Base-by-base conservation (phyloP, 2,329 filamentous ascomycete genomes). In the Purpureocillium lavendulum region DNA sequence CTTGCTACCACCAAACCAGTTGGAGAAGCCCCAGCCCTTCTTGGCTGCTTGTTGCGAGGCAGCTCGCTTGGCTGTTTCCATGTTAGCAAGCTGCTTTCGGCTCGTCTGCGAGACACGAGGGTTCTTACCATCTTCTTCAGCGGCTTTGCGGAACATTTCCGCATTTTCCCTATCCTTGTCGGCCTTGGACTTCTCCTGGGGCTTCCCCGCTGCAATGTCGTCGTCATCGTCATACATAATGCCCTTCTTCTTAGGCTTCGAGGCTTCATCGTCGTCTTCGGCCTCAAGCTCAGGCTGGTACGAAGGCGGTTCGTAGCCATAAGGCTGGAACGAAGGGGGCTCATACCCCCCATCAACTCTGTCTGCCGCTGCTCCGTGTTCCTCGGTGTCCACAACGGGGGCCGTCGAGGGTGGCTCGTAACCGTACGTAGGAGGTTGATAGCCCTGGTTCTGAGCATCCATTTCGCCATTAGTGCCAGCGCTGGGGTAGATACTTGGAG, bases 171-270 rank as follows among this genome's bases (percentile, higher is more conserved):
- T 74, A 52, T 94, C 86, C 52, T 79, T 82, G 11, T 84, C 80
- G 30, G 73, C 65, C 57, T 82, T 80, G 2, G 63, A 73, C 57
- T 84, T 82, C 21, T 79, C 44, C 69, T 73, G 46, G 67, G 65
- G 2, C 32, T 58, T 67, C 33, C 65, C 46, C 7, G 66, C 65
- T 26, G 77, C 67, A 33, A 84, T 72, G 42, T 84, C 77, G 17
- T 87, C 84, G 11, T 88, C 83, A 21, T 90, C 85, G 47, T 90
- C 83, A 53, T 90, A 82, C 74, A 92, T 85, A 51, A 87, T 80
- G 16, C 76, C 79, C 58, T 84, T 88, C 65, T 85, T 86, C 62
- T 85, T 85, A 0, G 73, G 69, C 49, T 76, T 82, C 7, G 73
- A 67, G 9, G 68, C 66, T 17, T 69, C 61, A 11, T 73, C 67